These are phyloP conservation scores for Penicillium atrosanguineum DNA, from an alignment of 495 filamentous ascomycete genomes.

Conservation along the genomic window DNA sequence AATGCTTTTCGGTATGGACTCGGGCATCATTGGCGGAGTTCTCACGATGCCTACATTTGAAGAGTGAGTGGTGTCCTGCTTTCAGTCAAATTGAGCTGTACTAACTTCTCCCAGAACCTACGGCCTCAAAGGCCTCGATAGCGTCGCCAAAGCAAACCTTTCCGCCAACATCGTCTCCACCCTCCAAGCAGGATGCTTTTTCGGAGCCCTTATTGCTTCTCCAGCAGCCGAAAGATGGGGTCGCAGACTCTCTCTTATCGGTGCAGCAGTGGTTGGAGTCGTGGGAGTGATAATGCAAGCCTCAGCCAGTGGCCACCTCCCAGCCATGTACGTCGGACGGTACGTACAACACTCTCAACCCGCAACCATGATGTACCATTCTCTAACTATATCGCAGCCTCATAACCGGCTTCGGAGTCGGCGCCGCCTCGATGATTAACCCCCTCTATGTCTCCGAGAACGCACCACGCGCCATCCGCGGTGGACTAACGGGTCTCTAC, in stretches of 20 bases:
- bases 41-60: constrained; percentile 62
- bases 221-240: constrained; percentile 57
- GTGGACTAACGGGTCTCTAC: constrained; percentile 66
- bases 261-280: constrained; percentile 41
- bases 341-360: constrained; percentile 9
- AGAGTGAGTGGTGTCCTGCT: constrained; percentile 29
- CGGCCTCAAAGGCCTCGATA: constrained; percentile 53
- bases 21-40: constrained; percentile 69
- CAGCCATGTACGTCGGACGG: constrained; percentile 63
- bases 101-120: constrained; percentile 37
- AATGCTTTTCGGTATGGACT: constrained; percentile 69
- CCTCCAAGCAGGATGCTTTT: constrained; percentile 68
- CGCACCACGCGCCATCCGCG: constrained; percentile 68
- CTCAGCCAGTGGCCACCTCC: constrained; percentile 51
- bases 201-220: constrained; percentile 58
- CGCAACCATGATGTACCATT: background rate
- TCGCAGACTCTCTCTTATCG: constrained; percentile 49
- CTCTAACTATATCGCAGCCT: constrained; percentile 35
- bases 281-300: constrained; percentile 63
- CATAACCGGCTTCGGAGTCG: constrained; percentile 64
- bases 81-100: background rate
- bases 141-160: constrained; percentile 39
- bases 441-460: constrained; percentile 63
- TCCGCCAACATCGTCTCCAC: constrained; percentile 57
- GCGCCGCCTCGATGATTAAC: constrained; percentile 62